Percentiles rank a stretch among this genome's conserved stretches.
Conservation (phyloP, 106 monocot genomes). For the Platanthera zijinensis region DNA sequence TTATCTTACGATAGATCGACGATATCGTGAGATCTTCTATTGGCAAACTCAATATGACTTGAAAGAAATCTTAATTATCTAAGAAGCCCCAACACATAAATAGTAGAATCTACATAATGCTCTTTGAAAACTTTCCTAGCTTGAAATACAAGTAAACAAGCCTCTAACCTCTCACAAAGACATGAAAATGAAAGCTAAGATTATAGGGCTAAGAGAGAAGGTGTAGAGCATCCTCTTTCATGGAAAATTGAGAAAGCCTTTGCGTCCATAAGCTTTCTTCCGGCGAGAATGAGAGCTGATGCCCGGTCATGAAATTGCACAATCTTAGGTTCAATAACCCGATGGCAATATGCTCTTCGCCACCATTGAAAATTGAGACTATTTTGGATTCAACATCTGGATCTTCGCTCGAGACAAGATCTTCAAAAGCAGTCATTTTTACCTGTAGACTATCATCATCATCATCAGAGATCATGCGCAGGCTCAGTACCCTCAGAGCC, state of each 20-base stretch:
- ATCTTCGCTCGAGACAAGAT: constrained; percentile 61
- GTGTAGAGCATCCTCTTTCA: neutral
- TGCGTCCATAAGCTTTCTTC: constrained; percentile 66
- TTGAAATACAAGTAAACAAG: neutral
- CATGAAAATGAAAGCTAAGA: neutral
- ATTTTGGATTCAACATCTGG: constrained; percentile 57
- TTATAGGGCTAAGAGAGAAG: neutral
- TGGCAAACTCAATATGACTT: too few species aligned
- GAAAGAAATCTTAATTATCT: too few species aligned
- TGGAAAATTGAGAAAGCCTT: constrained; percentile 48
- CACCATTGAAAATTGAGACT: constrained; percentile 35
- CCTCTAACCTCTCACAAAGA: neutral
- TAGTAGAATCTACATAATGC: neutral
- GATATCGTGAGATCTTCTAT: too few species aligned
- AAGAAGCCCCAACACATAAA: too few species aligned
- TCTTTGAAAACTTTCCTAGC: neutral
- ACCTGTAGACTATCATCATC: constrained; percentile 24
- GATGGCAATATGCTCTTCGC: constrained; percentile 48
- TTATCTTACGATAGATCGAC: too few species aligned
- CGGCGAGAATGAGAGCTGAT: constrained; percentile 45
- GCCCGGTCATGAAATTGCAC: constrained; percentile 43
- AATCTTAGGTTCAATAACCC: constrained; percentile 69
- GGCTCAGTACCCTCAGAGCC: constrained; percentile 73
- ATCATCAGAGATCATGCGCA: constrained; percentile 82
- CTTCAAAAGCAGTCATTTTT: constrained; percentile 39